Evolutionary conservation across 2,329 filamentous ascomycete genomes (phyloP).

Genomic region (Claviceps pazoutovae): DNA sequence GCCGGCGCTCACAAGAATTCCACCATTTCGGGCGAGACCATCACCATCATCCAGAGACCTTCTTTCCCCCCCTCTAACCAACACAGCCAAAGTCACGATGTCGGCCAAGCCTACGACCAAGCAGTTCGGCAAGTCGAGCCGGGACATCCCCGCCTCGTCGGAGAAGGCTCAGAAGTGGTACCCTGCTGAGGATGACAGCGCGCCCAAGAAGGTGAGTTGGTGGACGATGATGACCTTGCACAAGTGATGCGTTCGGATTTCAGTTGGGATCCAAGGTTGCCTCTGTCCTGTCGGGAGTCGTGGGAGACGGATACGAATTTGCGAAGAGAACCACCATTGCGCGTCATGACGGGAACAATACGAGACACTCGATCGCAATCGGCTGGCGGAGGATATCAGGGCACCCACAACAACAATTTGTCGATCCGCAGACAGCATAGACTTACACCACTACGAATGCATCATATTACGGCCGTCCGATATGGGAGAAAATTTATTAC

Average conservation of each 20-base stretch:
- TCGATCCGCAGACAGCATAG: neutral
- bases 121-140: constrained; percentile 95
- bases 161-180: constrained; percentile 99
- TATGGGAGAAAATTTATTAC: neutral
- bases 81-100: constrained; percentile 43
- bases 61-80: constrained; percentile 19
- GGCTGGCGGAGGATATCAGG: neutral
- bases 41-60: constrained; percentile 13
- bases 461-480: neutral
- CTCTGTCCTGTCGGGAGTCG: constrained; percentile 1
- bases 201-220: constrained; percentile 84
- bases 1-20: constrained; percentile 27
- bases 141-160: constrained; percentile 71
- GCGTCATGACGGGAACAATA: neutral
- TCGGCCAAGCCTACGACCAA: constrained; percentile 68
- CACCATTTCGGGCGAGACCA: constrained; percentile 25
- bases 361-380: neutral
- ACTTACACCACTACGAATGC: neutral
- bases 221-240: constrained; percentile 10
- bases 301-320: neutral
- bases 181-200: constrained; percentile 79
- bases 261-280: neutral
- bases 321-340: neutral
- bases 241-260: neutral
- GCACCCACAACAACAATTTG: neutral